Evolutionary conservation across 495 filamentous ascomycete genomes (phyloP).

Genomic region (Gamarada debralockiae): DNA sequence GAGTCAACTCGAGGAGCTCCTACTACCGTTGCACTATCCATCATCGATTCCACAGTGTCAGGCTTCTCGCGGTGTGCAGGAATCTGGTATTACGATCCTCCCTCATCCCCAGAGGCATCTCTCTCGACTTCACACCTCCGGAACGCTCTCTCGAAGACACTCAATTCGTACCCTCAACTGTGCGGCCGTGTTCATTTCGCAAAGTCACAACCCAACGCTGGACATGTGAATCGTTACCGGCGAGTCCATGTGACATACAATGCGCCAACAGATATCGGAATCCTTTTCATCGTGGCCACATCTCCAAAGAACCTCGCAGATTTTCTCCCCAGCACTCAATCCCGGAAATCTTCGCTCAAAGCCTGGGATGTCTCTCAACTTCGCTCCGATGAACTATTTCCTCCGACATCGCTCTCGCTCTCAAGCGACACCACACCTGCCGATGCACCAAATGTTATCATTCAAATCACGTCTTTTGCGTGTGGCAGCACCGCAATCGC

Average conservation of each 20-base stretch:
- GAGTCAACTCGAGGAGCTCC: background rate
- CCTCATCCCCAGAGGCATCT: conserved; percentile 14
- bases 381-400: conserved; percentile 8
- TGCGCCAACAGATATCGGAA: conserved; percentile 30
- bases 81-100: conserved; percentile 35
- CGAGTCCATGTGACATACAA: conserved; percentile 33
- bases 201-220: conserved; percentile 17
- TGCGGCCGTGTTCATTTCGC: conserved; percentile 29
- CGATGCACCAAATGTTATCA: conserved; percentile 18
- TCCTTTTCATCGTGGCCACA: conserved; percentile 30
- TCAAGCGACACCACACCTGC: conserved; percentile 1
- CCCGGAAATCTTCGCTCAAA: conserved; percentile 7
- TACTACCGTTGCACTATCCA: conserved; percentile 28
- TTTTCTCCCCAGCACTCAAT: conserved; percentile 14
- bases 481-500: conserved; percentile 38
- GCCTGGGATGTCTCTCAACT: conserved; percentile 18
- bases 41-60: conserved; percentile 32
- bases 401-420: conserved; percentile 15
- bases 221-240: conserved; percentile 31
- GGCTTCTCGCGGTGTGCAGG: conserved; percentile 32
- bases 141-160: conserved; percentile 29
- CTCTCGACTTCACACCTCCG: conserved; percentile 27
- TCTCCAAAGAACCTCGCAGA: conserved; percentile 15
- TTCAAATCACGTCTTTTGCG: conserved; percentile 21
- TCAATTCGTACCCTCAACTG: conserved; percentile 35